Base-by-base conservation (phyloP, 2,329 filamentous ascomycete genomes). In the Stagonosporopsis rhizophila region DNA sequence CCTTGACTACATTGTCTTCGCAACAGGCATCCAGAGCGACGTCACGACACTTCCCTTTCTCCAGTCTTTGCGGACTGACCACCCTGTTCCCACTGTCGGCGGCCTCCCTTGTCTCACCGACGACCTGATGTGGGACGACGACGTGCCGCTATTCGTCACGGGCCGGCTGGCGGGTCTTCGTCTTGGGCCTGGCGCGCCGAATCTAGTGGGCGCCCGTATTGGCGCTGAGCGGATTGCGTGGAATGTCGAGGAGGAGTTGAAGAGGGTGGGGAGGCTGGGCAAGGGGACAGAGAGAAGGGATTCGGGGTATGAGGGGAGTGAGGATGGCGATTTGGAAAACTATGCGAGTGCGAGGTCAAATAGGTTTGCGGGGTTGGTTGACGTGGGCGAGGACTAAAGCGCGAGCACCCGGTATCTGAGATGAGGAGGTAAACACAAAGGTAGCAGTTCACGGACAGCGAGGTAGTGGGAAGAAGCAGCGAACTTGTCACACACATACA, bases 41-140 rank as follows among this genome's bases (percentile, higher is more conserved):
- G 84, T 91, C 23, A 68, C 75, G 1, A 79, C 80, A 2, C 78
- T 92, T 20, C 83, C 87, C 0, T 86, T 87, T 52, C 76, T 94
- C 12, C 75, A 85, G 52, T 83, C 78, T 0, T 83, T 94, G 69
- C 74, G 84, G 8, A 60, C 77, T 3, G 81, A 85, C 17, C 80
- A 88, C 58, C 89, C 89, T 0, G 82, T 94, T 30, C 75, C 85
- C 15, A 82, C 79, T 0, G 81, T 85, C 22, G 85, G 86, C 4
- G 90, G 90, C 0, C 77, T 92, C 19, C 90, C 91, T 0, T 90
- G 88, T 61, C 74, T 94, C 47, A 93, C 84, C 2, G 85, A 93
- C 38, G 89, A 94, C 65, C 78, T 94, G 58, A 89, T 88, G 82
- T 94, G 90, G 90, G 81, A 81, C 34, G 80, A 87, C 0, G 85